Base-by-base conservation (phyloP, 495 filamentous ascomycete species). In the Trypethelium eluteriae region DNA sequence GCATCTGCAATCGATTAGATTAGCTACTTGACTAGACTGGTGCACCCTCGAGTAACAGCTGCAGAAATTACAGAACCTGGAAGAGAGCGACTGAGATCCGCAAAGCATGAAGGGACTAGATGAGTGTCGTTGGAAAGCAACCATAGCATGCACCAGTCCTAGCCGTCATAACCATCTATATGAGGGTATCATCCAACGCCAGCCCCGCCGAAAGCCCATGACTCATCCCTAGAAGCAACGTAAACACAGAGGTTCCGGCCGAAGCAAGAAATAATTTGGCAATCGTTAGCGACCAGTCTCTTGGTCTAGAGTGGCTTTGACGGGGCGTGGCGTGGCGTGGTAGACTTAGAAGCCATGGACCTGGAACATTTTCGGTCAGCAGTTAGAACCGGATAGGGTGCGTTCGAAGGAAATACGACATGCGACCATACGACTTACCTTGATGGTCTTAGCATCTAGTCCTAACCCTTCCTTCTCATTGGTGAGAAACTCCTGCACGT, bases 401-500 rank as follows among this genome's bases (percentile, higher is more conserved):
- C 36, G 36, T 25, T 25, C 25, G 25, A 25, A 25, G 25, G 25
- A 25, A 25, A 25, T 25, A 25, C 25, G 25, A 25, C 25, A 25
- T 25, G 25, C 25, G 25, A 25, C 41, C 41, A 41, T 62, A 25
- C 25, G 25, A 25, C 81, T 69, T 79, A 90, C 88, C 87, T 98
- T 97, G 82, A 98, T 96, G 81, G 89, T 96, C 87, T 97, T 96
- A 74, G 88, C 85, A 82, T 96, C 90, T 72, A 96, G 84, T 77
- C 88, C 90, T 68, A 97, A 81, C 69, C 95, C 94, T 74, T 91
- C 89, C 76, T 93, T 91, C 84, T 96, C 92, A 81, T 96, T 89
- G 81, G 86, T 87, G 80, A 98, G 86, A 82, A 98, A 98, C 76
- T 98, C 92, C 79, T 93, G 90, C 75, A 97, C 92, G 85, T 96